A percentile compares a stretch with the other conserved stretches of the same genome.
Conservation (phyloP, 2,329 filamentous ascomycete species). For the Thermoascus crustaceus region DNA sequence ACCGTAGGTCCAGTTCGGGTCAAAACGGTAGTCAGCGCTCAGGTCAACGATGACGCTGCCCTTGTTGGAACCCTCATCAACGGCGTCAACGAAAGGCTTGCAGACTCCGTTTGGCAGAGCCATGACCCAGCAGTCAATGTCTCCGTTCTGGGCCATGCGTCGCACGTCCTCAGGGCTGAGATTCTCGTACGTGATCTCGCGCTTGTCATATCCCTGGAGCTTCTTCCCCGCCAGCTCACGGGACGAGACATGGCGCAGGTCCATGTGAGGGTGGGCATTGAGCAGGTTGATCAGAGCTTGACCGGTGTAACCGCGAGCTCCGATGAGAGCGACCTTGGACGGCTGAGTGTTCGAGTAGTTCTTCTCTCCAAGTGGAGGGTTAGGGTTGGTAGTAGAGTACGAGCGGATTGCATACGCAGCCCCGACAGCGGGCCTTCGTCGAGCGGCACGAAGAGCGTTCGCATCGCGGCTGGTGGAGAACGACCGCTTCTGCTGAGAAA, state of each 20-base stretch:
- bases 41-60: conserved; percentile 81
- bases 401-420: conserved; percentile 28
- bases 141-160: conserved; percentile 71
- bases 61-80: conserved; percentile 60
- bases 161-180: conserved; percentile 78
- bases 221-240: conserved; percentile 83
- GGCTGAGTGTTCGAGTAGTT: conserved; percentile 75
- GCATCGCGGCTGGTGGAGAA: conserved; percentile 52
- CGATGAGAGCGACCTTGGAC: conserved; percentile 76
- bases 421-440: conserved; percentile 21
- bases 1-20: conserved; percentile 77
- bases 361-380: conserved; percentile 80
- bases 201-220: conserved; percentile 83
- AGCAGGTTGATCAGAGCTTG: conserved; percentile 82
- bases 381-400: conserved; percentile 58
- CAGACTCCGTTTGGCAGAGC: conserved; percentile 92
- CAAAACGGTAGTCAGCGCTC: conserved; percentile 94
- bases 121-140: conserved; percentile 96
- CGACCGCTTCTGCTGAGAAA: conserved; percentile 53
- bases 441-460: conserved; percentile 31
- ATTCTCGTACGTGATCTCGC: conserved; percentile 87
- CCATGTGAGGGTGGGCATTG: conserved; percentile 81
- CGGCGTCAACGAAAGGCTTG: conserved; percentile 85
- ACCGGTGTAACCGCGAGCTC: conserved; percentile 88
- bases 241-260: conserved; percentile 84